These are phyloP conservation scores for Xylaria multiplex DNA, from an alignment of 2,329 filamentous ascomycete genomes.

Conservation along the genomic window DNA sequence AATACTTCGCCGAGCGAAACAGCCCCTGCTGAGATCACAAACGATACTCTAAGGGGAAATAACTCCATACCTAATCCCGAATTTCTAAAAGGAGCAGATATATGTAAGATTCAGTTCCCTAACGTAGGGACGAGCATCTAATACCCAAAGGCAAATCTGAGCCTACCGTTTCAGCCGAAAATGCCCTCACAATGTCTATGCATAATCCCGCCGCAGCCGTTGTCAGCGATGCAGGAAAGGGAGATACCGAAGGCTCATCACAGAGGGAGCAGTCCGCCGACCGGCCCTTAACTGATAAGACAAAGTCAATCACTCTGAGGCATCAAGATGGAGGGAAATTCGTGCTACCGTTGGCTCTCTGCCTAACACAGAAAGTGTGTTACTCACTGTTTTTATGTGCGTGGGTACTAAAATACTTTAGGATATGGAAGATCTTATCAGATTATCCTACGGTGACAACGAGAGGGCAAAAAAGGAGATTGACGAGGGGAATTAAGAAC, in stretches of 20 bases:
- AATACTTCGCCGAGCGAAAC: background rate
- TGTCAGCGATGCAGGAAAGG: background rate
- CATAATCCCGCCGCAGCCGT: background rate
- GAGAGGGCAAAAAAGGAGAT: conserved; percentile 28
- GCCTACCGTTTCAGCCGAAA: background rate
- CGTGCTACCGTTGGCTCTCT: conserved; percentile 13
- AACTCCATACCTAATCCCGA: background rate
- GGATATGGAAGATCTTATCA: conserved; percentile 31
- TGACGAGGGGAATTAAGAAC: conserved; percentile 25
- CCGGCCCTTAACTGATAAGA: background rate
- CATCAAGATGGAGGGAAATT: conserved; percentile 4
- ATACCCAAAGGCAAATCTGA: background rate
- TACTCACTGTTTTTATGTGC: background rate
- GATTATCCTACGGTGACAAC: conserved; percentile 21
- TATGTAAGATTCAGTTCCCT: background rate
- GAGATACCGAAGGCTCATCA: background rate
- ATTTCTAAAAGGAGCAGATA: background rate
- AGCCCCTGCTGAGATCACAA: background rate
- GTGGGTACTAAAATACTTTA: conserved; percentile 17
- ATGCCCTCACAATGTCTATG: background rate
- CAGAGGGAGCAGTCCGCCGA: background rate
- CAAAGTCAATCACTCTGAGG: conserved; percentile 8
- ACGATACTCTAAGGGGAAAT: background rate
- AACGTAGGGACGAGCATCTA: too few relatives aligned
- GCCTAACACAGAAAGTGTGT: conserved; percentile 23